Evolutionary conservation across 1,139 yeast species (phyloP), one percentile per base, ranked within the genome.

Genomic region (Geotrichum klebahnii): DNA sequence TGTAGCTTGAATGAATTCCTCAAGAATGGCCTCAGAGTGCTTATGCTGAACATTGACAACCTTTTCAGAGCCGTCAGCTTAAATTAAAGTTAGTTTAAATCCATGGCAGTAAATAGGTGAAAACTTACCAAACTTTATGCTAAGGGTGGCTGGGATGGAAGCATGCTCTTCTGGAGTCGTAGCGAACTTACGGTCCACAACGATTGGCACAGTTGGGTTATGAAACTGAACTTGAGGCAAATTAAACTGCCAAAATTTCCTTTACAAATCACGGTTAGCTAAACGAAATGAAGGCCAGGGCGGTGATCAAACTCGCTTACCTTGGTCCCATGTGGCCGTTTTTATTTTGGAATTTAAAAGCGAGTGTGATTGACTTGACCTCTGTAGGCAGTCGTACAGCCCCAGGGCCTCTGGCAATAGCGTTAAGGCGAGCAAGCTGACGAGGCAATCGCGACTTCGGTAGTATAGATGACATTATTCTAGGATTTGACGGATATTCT

Each of bases 171-270:
- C 75, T 33, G 73, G 70, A 44, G 67, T 69, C 24, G 9, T 65
- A 67, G 50, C 79, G 75, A 31, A 41, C 23, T 23, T 29, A 10
- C 55, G 42, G 19, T 32, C 34, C 20, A 88, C 84, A 26, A 78
- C 74, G 53, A 87, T 80, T 32, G 79, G 76, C 31, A 85, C 64
- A 38, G 73, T 71, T 28, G 92, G 92, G 67, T 89, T 89, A 70
- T 87, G 90, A 67, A 85, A 89, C 64, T 81, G 84, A 53, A 89
- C 73, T 12, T 88, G 80, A 19, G 95, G 95, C 53, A 88, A 72
- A 66, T 80, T 77, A 46, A 74, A 70, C 61, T 78, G 79, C 94
- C 95, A 85, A 68, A 89, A 86, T 56, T 72, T 72, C 50, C 77
- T 70, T 10, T 67, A 65, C 10, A 68, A 62, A 12, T 44, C n/a